phyloP scores from a whole-genome alignment of 78 protist species.

The Chrysochromulina tobinii region DNA sequence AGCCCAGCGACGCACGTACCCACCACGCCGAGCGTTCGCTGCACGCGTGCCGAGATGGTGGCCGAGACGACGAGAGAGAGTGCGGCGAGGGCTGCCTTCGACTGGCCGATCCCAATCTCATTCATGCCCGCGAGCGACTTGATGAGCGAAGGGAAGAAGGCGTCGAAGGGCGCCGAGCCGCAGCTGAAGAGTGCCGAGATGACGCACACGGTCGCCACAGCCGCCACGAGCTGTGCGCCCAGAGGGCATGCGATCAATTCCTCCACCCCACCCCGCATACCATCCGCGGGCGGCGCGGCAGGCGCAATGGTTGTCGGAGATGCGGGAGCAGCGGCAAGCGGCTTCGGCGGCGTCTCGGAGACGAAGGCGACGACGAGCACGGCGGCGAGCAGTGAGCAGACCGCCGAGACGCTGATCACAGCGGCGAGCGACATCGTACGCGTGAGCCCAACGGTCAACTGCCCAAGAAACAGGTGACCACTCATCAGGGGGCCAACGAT shows the following conservation, averaged over 20 bases:
- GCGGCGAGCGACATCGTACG: background rate
- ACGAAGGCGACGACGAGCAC: background rate
- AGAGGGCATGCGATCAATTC: background rate
- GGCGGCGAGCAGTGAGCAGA: background rate
- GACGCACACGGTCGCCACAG: background rate
- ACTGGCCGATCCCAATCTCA: background rate
- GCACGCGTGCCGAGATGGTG: background rate
- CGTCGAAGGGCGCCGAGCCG: background rate
- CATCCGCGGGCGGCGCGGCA: too few relatives aligned
- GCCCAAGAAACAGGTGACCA: background rate
- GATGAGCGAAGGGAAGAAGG: background rate
- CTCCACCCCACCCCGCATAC: background rate
- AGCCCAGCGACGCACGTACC: background rate
- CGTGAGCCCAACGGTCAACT: background rate
- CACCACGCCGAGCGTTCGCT: background rate
- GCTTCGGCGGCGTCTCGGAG: background rate
- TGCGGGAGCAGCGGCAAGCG: too few relatives aligned
- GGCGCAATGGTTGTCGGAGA: too few relatives aligned
- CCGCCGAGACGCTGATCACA: background rate
- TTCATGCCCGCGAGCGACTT: background rate
- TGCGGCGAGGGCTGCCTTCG: background rate
- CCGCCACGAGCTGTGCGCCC: background rate
- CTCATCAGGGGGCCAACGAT: background rate
- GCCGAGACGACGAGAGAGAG: background rate
- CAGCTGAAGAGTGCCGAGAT: background rate